Base-by-base conservation (phyloP, 2,329 filamentous ascomycete species). In the Sphaerostilbella broomeana region DNA sequence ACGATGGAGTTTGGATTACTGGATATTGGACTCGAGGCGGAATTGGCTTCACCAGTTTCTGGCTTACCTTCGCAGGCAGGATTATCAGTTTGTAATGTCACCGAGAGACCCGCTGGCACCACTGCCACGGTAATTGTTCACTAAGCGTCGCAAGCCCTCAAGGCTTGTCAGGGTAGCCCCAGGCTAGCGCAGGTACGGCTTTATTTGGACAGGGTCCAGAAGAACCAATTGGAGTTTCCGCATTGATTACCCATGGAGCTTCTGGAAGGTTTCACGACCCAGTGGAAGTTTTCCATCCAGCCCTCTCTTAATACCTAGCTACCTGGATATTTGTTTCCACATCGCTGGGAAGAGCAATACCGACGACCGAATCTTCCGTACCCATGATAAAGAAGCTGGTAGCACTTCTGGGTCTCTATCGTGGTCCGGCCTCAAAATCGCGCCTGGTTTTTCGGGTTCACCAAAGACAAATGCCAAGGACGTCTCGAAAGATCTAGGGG, bases 221-320 rank as follows among this genome's bases (percentile, higher is more conserved):
- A 33, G 18, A 20, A 20, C 36, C 41, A 43, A 42, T 43, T 42
- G 35, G 28, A 24, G 31, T 24, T 32, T 40, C 45, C 43, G 42
- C 41, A 35, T 38, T 37, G 26, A 26, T 39, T 37, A 35, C 28
- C 36, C 37, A 37, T 37, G 43, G 38, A 45, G 33, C 43, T 47
- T 47, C 46, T 46, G 34, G 46, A 47, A 47, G 46, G 46, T 46
- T 45, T 47, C 45, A 40, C 26, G 28, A 40, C 19, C 45, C 40
- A 42, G n/a, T n/a, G n/a, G 35, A 20, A 39, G 11, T 30, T 18
- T 42, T 39, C 35, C 33, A 40, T 29, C 16, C 17, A 27, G 32
- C 42, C 35, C 32, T n/a, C 31, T 25, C n/a, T n/a, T n/a, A n/a
- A n/a, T n/a, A n/a, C n/a, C n/a, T n/a, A n/a, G n/a, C n/a, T 38